Conservation (phyloP, 345 rosid genomes). For the Corchorus olitorius region DNA sequence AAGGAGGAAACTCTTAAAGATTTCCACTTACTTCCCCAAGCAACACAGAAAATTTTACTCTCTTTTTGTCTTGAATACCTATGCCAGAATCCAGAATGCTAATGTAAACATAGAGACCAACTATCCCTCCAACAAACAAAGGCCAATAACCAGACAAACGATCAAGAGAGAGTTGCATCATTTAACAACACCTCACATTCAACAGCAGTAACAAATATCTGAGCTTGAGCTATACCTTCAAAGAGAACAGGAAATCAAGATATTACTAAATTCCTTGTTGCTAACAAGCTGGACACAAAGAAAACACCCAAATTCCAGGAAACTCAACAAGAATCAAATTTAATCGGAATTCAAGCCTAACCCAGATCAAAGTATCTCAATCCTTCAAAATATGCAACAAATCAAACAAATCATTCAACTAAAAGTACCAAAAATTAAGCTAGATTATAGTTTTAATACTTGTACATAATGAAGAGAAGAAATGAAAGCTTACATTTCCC, state of each 20-base stretch:
- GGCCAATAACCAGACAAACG: neutral
- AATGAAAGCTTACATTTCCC: slow-evolving; percentile 60
- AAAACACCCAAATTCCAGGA: neutral
- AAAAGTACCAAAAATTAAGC: neutral
- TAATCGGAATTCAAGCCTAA: neutral
- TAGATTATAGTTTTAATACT: neutral
- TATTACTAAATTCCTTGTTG: neutral
- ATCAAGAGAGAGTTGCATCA: neutral
- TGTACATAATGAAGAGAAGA: neutral
- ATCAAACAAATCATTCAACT: neutral
- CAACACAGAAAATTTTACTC: neutral
- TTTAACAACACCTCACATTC: neutral
- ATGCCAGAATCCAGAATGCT: neutral
- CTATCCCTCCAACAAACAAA: neutral
- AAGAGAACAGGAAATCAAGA: neutral
- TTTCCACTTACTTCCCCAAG: neutral
- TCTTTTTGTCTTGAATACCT: neutral
- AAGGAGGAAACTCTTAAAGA: neutral
- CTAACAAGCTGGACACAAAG: neutral
- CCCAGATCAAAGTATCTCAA: slow-evolving; percentile 3
- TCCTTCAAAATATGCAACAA: too few species aligned
- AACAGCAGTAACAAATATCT: neutral
- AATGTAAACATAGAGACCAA: neutral
- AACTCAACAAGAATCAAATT: neutral
- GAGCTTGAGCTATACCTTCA: neutral